These are phyloP conservation scores for Teratosphaeria viscida DNA, from an alignment of 2,329 filamentous ascomycete species.

Conservation along the genomic window DNA sequence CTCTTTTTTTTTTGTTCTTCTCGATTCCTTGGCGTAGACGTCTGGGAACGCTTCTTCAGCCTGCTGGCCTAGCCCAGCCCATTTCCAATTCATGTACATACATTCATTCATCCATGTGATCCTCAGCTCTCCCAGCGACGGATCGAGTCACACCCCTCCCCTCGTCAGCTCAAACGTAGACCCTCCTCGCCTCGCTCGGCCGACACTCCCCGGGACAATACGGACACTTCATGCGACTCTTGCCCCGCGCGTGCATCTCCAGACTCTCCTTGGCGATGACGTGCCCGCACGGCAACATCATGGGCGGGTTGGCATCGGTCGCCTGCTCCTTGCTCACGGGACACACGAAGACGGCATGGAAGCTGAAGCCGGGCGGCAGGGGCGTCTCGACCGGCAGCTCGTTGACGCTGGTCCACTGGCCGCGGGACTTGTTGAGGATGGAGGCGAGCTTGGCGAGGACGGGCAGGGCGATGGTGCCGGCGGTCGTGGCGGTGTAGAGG, in stretches of 20 bases:
- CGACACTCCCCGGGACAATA: conserved; percentile 85
- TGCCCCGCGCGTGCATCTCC: conserved; percentile 66
- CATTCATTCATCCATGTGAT: not conserved
- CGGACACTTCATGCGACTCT: conserved; percentile 73
- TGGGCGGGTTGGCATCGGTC: conserved; percentile 83
- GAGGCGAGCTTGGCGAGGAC: conserved; percentile 78
- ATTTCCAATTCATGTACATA: not conserved
- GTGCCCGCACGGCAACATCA: conserved; percentile 95
- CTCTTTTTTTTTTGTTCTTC: not conserved
- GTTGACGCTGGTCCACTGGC: conserved; percentile 87
- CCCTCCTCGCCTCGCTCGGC: conserved; percentile 63
- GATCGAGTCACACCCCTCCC: not conserved
- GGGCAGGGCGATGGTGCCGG: conserved; percentile 82
- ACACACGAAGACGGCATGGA: conserved; percentile 96
- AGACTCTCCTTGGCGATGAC: conserved; percentile 82
- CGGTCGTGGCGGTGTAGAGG: conserved; percentile 83
- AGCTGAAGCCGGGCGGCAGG: conserved; percentile 55
- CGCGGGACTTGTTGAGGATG: conserved; percentile 79
- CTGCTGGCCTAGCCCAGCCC: not conserved
- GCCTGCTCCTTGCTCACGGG: conserved; percentile 95
- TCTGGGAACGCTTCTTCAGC: not conserved
- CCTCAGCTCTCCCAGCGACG: not conserved
- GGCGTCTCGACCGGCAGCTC: conserved; percentile 71
- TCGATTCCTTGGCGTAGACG: not conserved
- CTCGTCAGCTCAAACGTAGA: conserved; percentile 31